Evolutionary conservation across 306 rosid genomes (phyloP).

Genomic region (Inga leiocalycina): DNA sequence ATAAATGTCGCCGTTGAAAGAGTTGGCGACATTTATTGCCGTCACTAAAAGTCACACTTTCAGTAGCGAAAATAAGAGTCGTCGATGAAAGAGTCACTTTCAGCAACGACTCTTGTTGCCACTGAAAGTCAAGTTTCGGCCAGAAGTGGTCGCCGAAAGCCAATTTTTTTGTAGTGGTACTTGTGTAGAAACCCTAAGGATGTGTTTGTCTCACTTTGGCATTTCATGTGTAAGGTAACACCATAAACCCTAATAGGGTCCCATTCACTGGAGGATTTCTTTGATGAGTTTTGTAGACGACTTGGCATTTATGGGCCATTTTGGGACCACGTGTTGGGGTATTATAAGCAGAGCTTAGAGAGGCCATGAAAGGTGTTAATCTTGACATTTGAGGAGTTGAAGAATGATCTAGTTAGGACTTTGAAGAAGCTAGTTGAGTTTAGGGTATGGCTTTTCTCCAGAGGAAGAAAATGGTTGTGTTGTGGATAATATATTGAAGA

Average conservation of each 20-base stretch:
- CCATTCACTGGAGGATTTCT: constrained; percentile 27
- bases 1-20: too few species aligned
- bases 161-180: neutral
- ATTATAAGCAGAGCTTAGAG: neutral
- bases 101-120: too few species aligned
- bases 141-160: too few species aligned
- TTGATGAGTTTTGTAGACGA: neutral
- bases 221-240: constrained; percentile 33
- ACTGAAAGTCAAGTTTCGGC: too few species aligned
- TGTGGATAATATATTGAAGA: constrained; percentile 21
- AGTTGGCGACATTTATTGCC: too few species aligned
- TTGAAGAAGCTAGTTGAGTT: constrained; percentile 19
- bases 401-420: neutral
- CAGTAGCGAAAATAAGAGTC: too few species aligned
- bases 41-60: too few species aligned
- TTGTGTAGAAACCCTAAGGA: constrained; percentile 48
- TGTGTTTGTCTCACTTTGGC: constrained; percentile 42
- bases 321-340: constrained; percentile 26
- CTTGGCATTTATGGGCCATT: neutral
- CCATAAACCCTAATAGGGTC: neutral
- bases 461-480: constrained; percentile 36
- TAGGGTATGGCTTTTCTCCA: neutral
- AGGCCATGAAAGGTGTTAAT: neutral
- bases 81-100: too few species aligned
- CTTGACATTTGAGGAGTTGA: constrained; percentile 28